Base-by-base conservation (phyloP, 306 rosid genomes). In the Prunus campanulata region DNA sequence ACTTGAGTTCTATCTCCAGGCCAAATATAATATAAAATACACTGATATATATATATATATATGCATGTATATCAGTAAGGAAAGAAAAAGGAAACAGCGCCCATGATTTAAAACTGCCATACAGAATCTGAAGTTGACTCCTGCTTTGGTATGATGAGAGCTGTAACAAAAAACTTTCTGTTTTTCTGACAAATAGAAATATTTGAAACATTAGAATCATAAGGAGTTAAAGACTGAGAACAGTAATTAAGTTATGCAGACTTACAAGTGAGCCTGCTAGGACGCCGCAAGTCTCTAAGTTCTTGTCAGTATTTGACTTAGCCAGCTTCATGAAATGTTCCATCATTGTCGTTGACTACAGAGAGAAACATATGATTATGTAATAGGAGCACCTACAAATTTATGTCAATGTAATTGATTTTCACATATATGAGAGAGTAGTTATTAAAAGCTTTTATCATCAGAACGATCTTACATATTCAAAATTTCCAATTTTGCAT, bases 211-310 rank as follows among this genome's bases (percentile, higher is more conserved):
- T 64, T 70, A 57, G 66, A 50, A 49, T 24, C n/a, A 44, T 50
- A 13, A 77, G 42, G 35, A 13, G 39, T 66, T 6, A 56, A 60
- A 25, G 15, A 67, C 66, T 20, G 49, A 15, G 20, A 11, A 20
- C 22, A 10, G 22, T 68, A 71, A 72, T 50, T 56, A 64, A 57
- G 68, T 66, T 55, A 74, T 70, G 69, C 80, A 46, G 66, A 89
- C 98, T 87, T 90, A 95, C 98, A 83, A 95, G 98, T 74, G 90
- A 82, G 76, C 98, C 98, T 9, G 95, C 98, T 55, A 95, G 96
- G 79, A 95, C 72, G 44, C 98, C 98, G 77, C 98, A 95, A 74
- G 98, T 95, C 82, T 92, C 98, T 75, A 95, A 88, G 89, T 92
- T 85, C 82, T 82, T 94, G 44, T 88, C 80, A 46, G 97, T 95